Base-by-base conservation (phyloP, 345 rosid genomes). In the Aquilaria sinensis region DNA sequence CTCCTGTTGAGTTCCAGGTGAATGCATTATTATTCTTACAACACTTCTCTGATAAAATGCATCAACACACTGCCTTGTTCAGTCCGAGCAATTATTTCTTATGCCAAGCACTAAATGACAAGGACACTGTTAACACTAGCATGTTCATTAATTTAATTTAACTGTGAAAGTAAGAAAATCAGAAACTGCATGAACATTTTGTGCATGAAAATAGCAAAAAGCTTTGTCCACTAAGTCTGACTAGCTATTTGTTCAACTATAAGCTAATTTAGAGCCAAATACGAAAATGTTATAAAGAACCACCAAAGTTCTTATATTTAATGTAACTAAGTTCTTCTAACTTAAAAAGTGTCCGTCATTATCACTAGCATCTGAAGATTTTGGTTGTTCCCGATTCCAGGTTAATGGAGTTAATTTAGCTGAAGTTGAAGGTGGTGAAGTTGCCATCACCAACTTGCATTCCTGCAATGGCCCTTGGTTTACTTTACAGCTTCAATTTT, bases 1-100 rank as follows among this genome's bases (percentile, higher is more conserved):
- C 69, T 60, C 91, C 87, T 57, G 74, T 86, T 66, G 75, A 71
- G 70, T 86, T 89, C 62, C 75, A 83, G 96, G 89, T 84, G 62
- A 54, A 12, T 48, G 4, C 64, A 46, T 46, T 47, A 23, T 47
- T 60, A 16, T 23, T 23, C 23, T 23, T 23, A 23, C 23, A 23
- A 23, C 23, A 23, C 23, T 23, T 23, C 23, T 23, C 23, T 23
- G 23, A 23, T 23, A 23, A 23, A 23, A 23, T 23, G 23, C 23
- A 23, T 23, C 23, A 23, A 23, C 23, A 23, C 23, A 23, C 23
- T 23, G 4, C 6, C 10, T 32, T 56, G 46, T 31, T 4, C 5
- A 31, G 47, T 56, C 37, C 3, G 9, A 3, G n/a, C 8, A 2
- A 9, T 37, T 37, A 37, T 37, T 37, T 37, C 43, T 37, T 37